These are phyloP conservation scores for Phytophthora hybrid DNA, from an alignment of 352 stramenopile genomes.

Conservation along the genomic window DNA sequence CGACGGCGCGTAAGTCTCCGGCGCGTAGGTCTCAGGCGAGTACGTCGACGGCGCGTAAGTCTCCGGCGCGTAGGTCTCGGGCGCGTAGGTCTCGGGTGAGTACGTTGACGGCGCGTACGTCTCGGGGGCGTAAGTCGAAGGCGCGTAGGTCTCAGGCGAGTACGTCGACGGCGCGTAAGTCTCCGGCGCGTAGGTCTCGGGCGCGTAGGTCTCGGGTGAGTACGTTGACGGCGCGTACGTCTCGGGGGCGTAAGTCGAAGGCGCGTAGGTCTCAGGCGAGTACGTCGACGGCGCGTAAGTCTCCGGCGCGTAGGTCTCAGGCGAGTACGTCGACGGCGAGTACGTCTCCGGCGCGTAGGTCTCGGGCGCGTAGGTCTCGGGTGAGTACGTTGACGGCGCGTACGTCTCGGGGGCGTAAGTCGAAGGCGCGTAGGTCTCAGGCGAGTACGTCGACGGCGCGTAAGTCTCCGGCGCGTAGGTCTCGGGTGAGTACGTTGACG, in stretches of 20 bases:
- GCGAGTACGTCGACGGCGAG: neutral
- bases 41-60: constrained; percentile 4
- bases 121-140: no score
- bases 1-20: neutral
- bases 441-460: neutral
- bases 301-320: neutral
- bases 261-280: constrained; percentile 5
- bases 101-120: constrained; percentile 3
- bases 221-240: constrained; percentile 3
- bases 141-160: constrained; percentile 6
- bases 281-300: constrained; percentile 3
- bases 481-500: constrained; percentile 11
- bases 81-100: neutral
- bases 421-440: neutral
- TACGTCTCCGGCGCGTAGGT: constrained; percentile 11
- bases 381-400: constrained; percentile 4
- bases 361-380: neutral
- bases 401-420: constrained; percentile 1
- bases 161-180: constrained; percentile 8
- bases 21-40: constrained; percentile 2
- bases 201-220: no score
- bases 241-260: constrained; percentile 5
- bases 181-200: constrained; percentile 7
- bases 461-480: constrained; percentile 12
- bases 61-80: neutral